Percentiles rank a stretch among this genome's conserved stretches.
These are phyloP conservation scores for Biscogniauxia marginata DNA, from an alignment of 2,329 filamentous ascomycete species.

Conservation along the genomic window DNA sequence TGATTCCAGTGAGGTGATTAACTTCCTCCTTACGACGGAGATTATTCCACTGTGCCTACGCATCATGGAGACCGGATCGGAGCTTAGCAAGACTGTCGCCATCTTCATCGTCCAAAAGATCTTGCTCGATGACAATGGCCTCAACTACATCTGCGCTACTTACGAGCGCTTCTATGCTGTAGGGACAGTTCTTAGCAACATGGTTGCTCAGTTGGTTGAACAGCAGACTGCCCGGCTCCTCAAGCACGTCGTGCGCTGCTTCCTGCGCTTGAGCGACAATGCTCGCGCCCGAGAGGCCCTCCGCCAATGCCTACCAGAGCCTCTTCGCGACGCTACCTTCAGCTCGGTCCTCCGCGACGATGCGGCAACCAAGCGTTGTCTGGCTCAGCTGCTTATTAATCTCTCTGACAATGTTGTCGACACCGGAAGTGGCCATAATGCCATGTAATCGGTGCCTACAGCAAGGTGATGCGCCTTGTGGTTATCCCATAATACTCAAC, in stretches of 20 bases:
- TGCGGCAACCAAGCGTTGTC: constrained; percentile 93
- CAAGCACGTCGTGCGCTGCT: constrained; percentile 97
- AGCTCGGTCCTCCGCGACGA: constrained; percentile 95
- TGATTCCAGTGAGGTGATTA: constrained; percentile 97
- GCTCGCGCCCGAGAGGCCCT: constrained; percentile 92
- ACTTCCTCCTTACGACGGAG: constrained; percentile 96
- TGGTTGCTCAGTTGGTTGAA: constrained; percentile 96
- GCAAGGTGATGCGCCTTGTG: neutral
- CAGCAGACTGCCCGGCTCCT: constrained; percentile 93
- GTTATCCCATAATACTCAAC: neutral
- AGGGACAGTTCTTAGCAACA: constrained; percentile 95
- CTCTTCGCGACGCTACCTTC: constrained; percentile 97
- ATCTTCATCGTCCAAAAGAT: constrained; percentile 99
- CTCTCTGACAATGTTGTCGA: constrained; percentile 82
- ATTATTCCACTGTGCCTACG: constrained; percentile 96
- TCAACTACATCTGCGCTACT: constrained; percentile 98
- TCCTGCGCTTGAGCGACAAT: constrained; percentile 92
- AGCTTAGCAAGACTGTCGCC: constrained; percentile 97
- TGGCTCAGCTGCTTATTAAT: constrained; percentile 96
- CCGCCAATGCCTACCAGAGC: constrained; percentile 92
- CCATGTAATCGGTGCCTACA: constrained; percentile 20
- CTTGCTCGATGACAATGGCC: constrained; percentile 88
- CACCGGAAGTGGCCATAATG: constrained; percentile 26
- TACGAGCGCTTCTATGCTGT: constrained; percentile 99
- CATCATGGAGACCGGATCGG: constrained; percentile 98